phyloP scores from a whole-genome alignment of 495 filamentous ascomycete species.

The Cladorrhinum samala region DNA sequence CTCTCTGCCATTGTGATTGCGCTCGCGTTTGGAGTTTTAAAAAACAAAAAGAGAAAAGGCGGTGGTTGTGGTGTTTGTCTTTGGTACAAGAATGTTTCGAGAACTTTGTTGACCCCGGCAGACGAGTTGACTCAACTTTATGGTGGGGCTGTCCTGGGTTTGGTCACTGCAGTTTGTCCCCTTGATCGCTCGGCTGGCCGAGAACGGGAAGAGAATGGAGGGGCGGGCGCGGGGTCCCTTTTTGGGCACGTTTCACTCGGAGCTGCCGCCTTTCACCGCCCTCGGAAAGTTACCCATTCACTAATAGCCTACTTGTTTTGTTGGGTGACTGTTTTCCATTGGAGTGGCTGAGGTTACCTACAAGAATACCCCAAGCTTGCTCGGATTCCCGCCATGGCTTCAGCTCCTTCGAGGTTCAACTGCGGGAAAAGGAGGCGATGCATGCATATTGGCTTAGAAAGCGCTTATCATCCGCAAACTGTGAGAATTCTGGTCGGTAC shows the following conservation, averaged over 20 bases:
- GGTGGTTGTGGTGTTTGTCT: too few relatives aligned
- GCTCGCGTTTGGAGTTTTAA: too few relatives aligned
- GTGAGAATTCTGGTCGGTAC: too few relatives aligned
- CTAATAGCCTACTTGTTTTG: too few relatives aligned
- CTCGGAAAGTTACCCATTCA: too few relatives aligned
- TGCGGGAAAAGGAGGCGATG: not conserved
- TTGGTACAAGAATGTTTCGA: too few relatives aligned
- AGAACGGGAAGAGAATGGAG: not conserved
- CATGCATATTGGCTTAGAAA: not conserved
- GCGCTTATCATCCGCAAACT: not conserved
- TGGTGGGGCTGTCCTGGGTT: not conserved
- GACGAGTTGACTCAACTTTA: conserved; percentile 12
- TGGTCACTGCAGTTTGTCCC: not conserved
- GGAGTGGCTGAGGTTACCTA: not conserved
- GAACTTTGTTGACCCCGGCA: too few relatives aligned
- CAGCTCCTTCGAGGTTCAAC: not conserved
- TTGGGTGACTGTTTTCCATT: too few relatives aligned
- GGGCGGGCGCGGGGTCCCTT: not conserved
- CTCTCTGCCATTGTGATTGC: conserved; percentile 11
- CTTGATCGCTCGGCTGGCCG: not conserved
- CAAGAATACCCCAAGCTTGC: not conserved
- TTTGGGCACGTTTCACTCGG: not conserved
- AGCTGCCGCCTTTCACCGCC: not conserved
- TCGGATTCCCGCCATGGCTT: not conserved
- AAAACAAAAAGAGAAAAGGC: too few relatives aligned